Base-by-base conservation (phyloP, 495 filamentous ascomycete genomes). In the Parathielavia appendiculata region DNA sequence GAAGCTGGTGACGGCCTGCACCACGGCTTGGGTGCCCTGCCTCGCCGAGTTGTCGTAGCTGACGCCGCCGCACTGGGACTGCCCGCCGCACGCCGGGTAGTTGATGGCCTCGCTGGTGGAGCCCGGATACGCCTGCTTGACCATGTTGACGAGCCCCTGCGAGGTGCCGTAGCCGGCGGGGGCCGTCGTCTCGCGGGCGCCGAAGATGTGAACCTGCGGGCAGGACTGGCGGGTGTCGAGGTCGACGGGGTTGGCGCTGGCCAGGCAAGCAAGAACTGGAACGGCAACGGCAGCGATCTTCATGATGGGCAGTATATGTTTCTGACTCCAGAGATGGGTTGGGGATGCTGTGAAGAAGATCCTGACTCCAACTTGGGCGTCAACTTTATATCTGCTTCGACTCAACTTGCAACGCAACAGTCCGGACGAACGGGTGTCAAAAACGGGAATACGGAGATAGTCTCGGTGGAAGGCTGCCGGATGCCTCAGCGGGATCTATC, bases 181-280 rank as follows among this genome's bases (percentile, higher is more conserved):
- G 3, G 65, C 83, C 0, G 81, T 84, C 12, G 83, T 87, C 71
- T 87, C 85, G 47, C 85, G 82, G 0, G 84, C 85, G 9, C 83
- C 83, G 51, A 86, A 83, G 43, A 84, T 73, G 63, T 86, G 83
- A 30, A 85, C 69, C 32, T 70, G 61, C 7, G 79, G 79, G 60
- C 80, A 83, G 50, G 65, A 69, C 60, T 75, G 71, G 17, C 71
- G 62, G 13, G 65, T 52, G 36, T 64, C 60, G 45, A 63, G 6
- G 5, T 65, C 60, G 45, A 61, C 40, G 9, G 66, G 67, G 47
- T 40, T 17, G 56, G 66, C 53, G 49, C 51, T 47, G 54, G 43
- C 66, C 8, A 70, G 41, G 40, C 56, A 49, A 3, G 63, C 63
- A n/a, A 66, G 67, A 39, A 70, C 40, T 40, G 63, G 52, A 32